Evolutionary conservation across 768 basidiomycete genomes (phyloP), one percentile per base, ranked within the genome.

Genomic region (Boletus patriciae): DNA sequence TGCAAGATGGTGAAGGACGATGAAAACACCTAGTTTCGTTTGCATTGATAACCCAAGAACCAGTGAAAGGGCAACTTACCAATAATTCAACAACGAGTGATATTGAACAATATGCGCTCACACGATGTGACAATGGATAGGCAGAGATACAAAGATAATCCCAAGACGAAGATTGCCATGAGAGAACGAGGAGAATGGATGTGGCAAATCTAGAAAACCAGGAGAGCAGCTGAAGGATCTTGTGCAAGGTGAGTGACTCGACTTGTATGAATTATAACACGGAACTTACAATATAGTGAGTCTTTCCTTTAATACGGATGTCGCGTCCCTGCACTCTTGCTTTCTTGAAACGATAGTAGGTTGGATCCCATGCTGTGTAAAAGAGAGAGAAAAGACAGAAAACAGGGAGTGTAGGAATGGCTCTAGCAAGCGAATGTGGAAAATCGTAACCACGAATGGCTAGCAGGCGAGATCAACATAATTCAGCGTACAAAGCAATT

Each of bases 341-440:
- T 61, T 75, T 79, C 60, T 79, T 79, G 52, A 82, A 74, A 11
- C 80, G 75, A 23, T 80, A 72, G 70, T 92, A 93, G 19, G 88
- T 89, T 13, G 92, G 93, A 67, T 96, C 86, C 94, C 94, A 96
- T 2, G 80, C 83, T 1, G 85, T 84, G 87, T 93, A 95, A 7
- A 87, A 65, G 16, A 94, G 66, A 19, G 92, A 92, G 16, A 83
- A 12, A 1, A 85, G 43, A 29, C 77, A 72, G 19, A 89, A 43
- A 4, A 77, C 29, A 3, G 89, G 85, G 49, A 87, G 73, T 6
- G 68, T 58, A 11, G 80, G 80, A 48, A 71, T 64, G 38, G 74
- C 44, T 34, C 68, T 45, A 1, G 54, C 29, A 13, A 69, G 54
- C 6, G 33, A 40, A 50, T 5, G 58, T 8, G 72, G 63, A 33